phyloP scores from a whole-genome alignment of 2,329 filamentous ascomycete genomes.

The Aspergillus tanneri region DNA sequence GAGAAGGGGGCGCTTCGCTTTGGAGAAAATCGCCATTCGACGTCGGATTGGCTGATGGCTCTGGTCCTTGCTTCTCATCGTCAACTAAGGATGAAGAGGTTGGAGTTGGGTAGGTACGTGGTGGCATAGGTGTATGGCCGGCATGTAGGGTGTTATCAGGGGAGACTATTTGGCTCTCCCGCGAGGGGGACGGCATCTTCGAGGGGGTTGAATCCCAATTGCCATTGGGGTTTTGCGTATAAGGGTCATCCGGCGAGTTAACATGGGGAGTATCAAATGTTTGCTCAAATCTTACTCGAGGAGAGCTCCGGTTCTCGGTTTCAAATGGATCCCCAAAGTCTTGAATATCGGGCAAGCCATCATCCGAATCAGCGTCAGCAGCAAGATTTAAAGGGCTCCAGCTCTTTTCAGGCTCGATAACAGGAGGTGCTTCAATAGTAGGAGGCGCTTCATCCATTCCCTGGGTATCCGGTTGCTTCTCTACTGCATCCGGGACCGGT shows the following conservation, averaged over 20 bases:
- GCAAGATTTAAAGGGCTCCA: constrained; percentile 32
- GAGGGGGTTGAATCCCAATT: constrained; percentile 36
- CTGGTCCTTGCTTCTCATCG: constrained; percentile 32
- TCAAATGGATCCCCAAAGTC: constrained; percentile 20
- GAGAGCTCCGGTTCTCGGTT: constrained; percentile 17
- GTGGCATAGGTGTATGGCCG: constrained; percentile 33
- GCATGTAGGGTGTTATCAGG: constrained; percentile 36
- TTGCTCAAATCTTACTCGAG: constrained; percentile 23
- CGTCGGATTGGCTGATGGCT: constrained; percentile 6
- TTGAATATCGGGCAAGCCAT: constrained; percentile 19
- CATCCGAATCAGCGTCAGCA: constrained; percentile 27
- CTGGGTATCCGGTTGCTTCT: constrained; percentile 5
- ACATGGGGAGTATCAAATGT: constrained; percentile 33
- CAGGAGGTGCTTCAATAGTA: neutral
- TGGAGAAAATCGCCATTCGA: constrained; percentile 2
- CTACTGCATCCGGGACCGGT: constrained; percentile 19
- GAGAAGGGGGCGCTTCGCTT: constrained; percentile 8
- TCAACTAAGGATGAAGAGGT: constrained; percentile 41
- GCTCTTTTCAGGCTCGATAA: constrained; percentile 13
- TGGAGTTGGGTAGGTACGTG: constrained; percentile 41
- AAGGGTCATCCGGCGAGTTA: constrained; percentile 28
- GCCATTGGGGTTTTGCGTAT: constrained; percentile 24
- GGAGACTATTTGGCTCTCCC: constrained; percentile 27
- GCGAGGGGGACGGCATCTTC: constrained; percentile 35
- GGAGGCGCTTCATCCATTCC: neutral